These are phyloP conservation scores for Talaromyces sp. DNA, from an alignment of 2,329 filamentous ascomycete species.

Conservation along the genomic window DNA sequence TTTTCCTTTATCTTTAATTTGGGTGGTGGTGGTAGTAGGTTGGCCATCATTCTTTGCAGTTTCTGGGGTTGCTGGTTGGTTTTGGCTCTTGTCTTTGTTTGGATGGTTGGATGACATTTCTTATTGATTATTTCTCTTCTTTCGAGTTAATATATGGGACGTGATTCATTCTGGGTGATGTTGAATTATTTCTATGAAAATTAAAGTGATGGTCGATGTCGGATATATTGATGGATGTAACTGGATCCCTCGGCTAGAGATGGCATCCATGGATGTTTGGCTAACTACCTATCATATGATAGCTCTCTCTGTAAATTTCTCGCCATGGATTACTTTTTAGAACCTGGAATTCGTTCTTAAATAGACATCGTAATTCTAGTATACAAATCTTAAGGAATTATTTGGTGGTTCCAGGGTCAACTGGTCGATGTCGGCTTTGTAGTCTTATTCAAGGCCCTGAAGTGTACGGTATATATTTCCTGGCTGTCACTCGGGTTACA, in stretches of 20 bases:
- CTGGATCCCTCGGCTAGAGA: conserved; percentile 1
- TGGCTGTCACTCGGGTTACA: background rate
- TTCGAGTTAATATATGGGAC: too few relatives aligned
- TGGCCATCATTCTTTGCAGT: background rate
- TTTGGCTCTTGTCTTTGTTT: background rate
- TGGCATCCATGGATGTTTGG: background rate
- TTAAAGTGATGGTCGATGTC: background rate
- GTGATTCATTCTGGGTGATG: background rate
- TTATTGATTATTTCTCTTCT: background rate
- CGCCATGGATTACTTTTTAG: background rate
- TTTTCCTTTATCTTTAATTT: conserved; percentile 17
- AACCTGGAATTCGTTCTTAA: background rate
- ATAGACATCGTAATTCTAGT: background rate
- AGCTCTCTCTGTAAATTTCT: background rate
- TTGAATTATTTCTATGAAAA: background rate
- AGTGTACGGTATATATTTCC: background rate
- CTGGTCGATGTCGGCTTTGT: background rate
- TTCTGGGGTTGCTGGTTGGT: too few relatives aligned
- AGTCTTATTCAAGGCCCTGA: background rate
- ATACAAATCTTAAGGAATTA: background rate
- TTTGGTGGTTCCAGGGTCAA: background rate
- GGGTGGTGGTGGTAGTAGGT: background rate
- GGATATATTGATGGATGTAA: background rate
- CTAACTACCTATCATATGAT: background rate
- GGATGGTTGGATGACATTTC: background rate